Base-by-base conservation (phyloP, 768 basidiomycete genomes). In the Tylopilus plumbeoviolaceoides region DNA sequence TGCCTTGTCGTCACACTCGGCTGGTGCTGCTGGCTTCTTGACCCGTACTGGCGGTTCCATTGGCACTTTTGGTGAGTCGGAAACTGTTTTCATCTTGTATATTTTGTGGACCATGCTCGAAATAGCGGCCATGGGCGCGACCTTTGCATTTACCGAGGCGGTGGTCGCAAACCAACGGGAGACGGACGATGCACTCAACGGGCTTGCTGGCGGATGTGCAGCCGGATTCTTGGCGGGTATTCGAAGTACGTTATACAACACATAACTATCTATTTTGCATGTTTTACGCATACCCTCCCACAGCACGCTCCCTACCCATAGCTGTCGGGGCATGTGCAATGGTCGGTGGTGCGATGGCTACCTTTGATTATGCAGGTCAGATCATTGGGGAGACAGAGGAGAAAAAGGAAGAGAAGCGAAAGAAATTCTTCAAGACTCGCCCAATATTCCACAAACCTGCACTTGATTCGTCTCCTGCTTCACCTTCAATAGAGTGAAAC, bases 171-270 rank as follows among this genome's bases (percentile, higher is more conserved):
- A 98, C 70, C 73, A 83, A 55, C 81, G 93, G 50, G 78, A 83
- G 70, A 83, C 75, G 58, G 78, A 91, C 57, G 95, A 98, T 67
- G 76, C 86, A 39, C 62, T 89, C 55, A 97, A 93, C 62, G 87
- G 89, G 45, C 87, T 86, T 43, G 82, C 83, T 47, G 94, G 89
- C 50, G 94, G 88, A 51, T 95, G 93, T 73, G 93, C 93, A 44
- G 93, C 93, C 47, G 94, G 94, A 43, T 92, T 95, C 72, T 72
- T 95, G 57, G 91, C 91, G 28, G 94, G 94, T 48, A 71, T 95
- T 51, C 80, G 90, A 75, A 79, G 91, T 92, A 62, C 38, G 80
- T 51, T 44, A 36, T 21, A 40, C 4, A 21, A 5, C 30, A 47
- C 50, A 46, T 17, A 41, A 42, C 41, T 48, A 30, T 14, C 27